These are phyloP conservation scores for Auricularia cornea DNA, from an alignment of 768 basidiomycete species.

Conservation along the genomic window DNA sequence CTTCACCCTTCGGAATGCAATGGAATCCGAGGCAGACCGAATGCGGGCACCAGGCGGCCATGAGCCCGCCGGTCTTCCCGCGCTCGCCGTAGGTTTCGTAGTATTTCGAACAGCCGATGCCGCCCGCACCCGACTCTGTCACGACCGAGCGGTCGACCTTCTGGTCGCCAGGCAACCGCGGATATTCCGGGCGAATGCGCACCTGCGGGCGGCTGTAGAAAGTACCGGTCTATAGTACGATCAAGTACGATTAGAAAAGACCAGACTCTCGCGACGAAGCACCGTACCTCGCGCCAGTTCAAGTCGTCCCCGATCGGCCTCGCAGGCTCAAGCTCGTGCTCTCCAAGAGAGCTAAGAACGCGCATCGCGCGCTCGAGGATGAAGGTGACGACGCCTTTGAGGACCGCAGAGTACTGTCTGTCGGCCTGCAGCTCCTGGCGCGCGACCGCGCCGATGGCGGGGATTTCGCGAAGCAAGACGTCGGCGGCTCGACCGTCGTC, in stretches of 20 bases:
- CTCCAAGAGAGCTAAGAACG: background rate
- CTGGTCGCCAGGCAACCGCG: background rate
- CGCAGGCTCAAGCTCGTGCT: background rate
- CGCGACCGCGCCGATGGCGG: background rate
- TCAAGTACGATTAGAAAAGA: background rate
- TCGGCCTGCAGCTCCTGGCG: too few relatives aligned
- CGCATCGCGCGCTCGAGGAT: too few relatives aligned
- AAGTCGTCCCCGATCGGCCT: background rate
- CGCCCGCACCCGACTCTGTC: background rate
- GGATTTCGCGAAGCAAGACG: background rate
- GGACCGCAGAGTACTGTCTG: too few relatives aligned
- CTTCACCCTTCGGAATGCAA: conserved; percentile 24
- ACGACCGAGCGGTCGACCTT: background rate
- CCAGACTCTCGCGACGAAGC: too few relatives aligned
- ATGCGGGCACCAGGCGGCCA: background rate
- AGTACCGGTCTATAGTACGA: background rate
- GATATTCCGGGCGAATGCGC: background rate
- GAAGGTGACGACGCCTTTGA: too few relatives aligned
- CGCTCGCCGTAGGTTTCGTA: too few relatives aligned
- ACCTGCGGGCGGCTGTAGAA: background rate
- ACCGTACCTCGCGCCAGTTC: too few relatives aligned
- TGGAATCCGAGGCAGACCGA: background rate
- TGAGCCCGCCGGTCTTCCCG: background rate
- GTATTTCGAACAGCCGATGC: background rate
- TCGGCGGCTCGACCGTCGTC: background rate